Percentiles rank a stretch among this genome's conserved stretches.
These are phyloP conservation scores for Triangularia setosa DNA, from an alignment of 2,329 filamentous ascomycete species.

Conservation along the genomic window DNA sequence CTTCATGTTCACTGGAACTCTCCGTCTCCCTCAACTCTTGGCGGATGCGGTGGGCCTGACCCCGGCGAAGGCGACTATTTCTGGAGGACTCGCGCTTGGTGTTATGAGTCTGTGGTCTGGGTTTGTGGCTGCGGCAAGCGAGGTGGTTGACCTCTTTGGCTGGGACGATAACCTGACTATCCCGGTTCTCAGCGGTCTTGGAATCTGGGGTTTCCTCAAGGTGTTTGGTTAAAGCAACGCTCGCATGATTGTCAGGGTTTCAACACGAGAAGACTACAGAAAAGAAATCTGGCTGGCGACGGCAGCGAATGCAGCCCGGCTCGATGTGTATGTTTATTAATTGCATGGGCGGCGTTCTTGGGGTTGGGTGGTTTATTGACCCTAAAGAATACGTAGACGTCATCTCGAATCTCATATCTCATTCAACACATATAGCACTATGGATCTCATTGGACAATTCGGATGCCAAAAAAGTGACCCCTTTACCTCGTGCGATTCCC, in stretches of 20 bases:
- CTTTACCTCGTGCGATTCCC: no score
- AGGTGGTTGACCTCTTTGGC: slow-evolving; percentile 85
- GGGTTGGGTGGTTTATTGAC: slow-evolving; percentile 5
- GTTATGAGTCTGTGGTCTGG: slow-evolving; percentile 84
- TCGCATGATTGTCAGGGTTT: not conserved
- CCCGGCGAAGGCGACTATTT: slow-evolving; percentile 56
- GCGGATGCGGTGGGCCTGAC: slow-evolving; percentile 60
- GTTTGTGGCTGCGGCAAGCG: slow-evolving; percentile 82
- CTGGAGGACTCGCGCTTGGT: slow-evolving; percentile 68
- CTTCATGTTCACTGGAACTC: slow-evolving; percentile 76
- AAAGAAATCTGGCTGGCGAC: not conserved
- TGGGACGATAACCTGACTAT: slow-evolving; percentile 99
- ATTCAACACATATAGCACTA: not conserved
- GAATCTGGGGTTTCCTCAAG: slow-evolving; percentile 88
- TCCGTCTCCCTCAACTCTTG: slow-evolving; percentile 63
- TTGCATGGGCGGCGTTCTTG: slow-evolving; percentile 28
- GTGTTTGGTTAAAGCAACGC: slow-evolving; percentile 59
- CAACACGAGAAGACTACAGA: not conserved
- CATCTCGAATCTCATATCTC: slow-evolving; percentile 14
- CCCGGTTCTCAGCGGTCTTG: slow-evolving; percentile 81
- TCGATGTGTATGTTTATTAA: slow-evolving; percentile 14
- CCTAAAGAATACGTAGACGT: slow-evolving; percentile 4
- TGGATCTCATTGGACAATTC: not conserved
- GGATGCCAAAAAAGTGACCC: not conserved
- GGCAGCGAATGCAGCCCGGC: not conserved